These are phyloP conservation scores for Emydomyces testavorans DNA, from an alignment of 2,329 filamentous ascomycete genomes.

Conservation along the genomic window DNA sequence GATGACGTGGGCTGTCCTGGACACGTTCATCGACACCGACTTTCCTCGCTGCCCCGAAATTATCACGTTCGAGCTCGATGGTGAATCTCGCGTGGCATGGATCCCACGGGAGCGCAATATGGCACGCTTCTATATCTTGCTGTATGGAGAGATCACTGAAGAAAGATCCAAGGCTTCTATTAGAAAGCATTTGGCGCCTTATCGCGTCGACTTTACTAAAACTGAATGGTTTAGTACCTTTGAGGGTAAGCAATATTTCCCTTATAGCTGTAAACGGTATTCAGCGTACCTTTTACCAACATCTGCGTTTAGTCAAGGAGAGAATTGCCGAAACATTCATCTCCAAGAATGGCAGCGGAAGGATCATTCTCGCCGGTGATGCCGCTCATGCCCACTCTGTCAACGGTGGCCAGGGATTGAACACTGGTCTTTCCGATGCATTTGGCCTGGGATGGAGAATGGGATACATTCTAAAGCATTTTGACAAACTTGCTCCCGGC, in stretches of 20 bases:
- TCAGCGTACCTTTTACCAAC: background rate
- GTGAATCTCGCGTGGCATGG: constrained; percentile 2
- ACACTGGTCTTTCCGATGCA: constrained; percentile 45
- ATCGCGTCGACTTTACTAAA: background rate
- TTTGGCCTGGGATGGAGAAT: constrained; percentile 48
- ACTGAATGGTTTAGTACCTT: constrained; percentile 5
- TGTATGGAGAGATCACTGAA: constrained; percentile 2
- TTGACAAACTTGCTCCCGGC: constrained; percentile 15
- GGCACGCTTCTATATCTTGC: constrained; percentile 3
- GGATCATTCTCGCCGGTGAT: constrained; percentile 46
- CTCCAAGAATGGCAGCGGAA: constrained; percentile 34
- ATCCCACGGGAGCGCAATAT: constrained; percentile 1
- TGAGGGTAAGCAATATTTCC: background rate
- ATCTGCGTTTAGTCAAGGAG: background rate
- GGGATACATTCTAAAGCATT: constrained; percentile 32
- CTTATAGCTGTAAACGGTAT: background rate
- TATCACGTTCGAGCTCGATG: constrained; percentile 4
- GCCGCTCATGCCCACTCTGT: constrained; percentile 48
- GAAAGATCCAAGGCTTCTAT: constrained; percentile 1
- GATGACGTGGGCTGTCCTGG: constrained; percentile 3
- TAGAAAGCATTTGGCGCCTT: background rate
- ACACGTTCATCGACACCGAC: constrained; percentile 6
- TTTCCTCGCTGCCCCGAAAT: constrained; percentile 5
- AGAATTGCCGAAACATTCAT: constrained; percentile 10
- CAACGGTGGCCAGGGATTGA: constrained; percentile 48